These are phyloP conservation scores for Nakazawaea sp. DNA, from an alignment of 805 yeast genomes.

Conservation along the genomic window DNA sequence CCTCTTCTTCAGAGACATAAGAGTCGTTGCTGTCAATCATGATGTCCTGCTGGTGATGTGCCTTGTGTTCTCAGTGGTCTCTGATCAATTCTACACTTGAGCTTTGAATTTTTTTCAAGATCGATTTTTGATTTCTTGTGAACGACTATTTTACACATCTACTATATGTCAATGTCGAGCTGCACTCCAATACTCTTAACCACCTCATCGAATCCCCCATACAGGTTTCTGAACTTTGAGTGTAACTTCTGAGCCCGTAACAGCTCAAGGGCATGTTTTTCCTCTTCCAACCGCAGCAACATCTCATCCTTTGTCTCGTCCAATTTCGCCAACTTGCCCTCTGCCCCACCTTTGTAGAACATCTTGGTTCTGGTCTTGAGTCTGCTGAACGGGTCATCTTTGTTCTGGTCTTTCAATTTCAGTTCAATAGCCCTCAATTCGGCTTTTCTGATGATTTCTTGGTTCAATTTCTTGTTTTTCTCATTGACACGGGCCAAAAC, in stretches of 20 bases:
- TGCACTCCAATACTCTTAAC: neutral
- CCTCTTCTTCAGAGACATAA: slow-evolving; percentile 73
- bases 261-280: neutral
- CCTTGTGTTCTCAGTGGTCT: slow-evolving; percentile 39
- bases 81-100: neutral
- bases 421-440: slow-evolving; percentile 58
- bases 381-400: slow-evolving; percentile 78
- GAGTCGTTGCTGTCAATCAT: slow-evolving; percentile 33
- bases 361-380: slow-evolving; percentile 82
- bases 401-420: slow-evolving; percentile 32
- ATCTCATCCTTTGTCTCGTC: slow-evolving; percentile 6
- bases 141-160: no score
- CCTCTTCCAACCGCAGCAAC: slow-evolving; percentile 1
- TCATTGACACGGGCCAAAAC: slow-evolving; percentile 70
- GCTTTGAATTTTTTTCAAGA: no score
- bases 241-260: neutral
- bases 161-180: slow-evolving; percentile 1
- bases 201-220: slow-evolving; percentile 8
- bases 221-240: slow-evolving; percentile 8
- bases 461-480: slow-evolving; percentile 79
- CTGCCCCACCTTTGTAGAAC: slow-evolving; percentile 50
- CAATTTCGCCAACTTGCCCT: slow-evolving; percentile 16
- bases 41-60: slow-evolving; percentile 49
- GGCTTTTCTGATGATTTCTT: slow-evolving; percentile 69
- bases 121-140: no score